phyloP scores from a whole-genome alignment of 306 rosid genomes.

The Delonix regia region DNA sequence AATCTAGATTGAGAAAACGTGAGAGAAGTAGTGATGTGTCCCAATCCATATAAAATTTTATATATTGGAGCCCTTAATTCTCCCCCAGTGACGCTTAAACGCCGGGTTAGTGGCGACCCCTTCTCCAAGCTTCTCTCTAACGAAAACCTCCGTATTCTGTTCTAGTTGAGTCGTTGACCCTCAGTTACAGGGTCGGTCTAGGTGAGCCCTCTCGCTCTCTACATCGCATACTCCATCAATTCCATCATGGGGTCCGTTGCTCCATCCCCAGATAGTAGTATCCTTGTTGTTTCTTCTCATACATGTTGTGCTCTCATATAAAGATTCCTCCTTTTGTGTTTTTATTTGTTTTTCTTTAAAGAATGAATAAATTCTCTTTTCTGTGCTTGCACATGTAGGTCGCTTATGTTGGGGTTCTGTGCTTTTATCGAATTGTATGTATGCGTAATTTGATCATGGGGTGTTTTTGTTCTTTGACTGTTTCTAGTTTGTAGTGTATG shows the following conservation, averaged over 20 bases:
- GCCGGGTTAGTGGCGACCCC: conserved; percentile 38
- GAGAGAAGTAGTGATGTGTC: background rate
- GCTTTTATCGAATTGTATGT: background rate
- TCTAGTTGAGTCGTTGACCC: background rate
- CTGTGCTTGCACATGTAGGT: background rate
- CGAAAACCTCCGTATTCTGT: background rate
- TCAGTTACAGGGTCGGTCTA: background rate
- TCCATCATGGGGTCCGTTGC: conserved; percentile 40
- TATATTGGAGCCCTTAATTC: background rate
- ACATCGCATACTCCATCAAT: background rate
- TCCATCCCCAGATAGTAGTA: conserved; percentile 50
- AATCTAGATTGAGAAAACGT: background rate
- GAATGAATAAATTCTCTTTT: background rate
- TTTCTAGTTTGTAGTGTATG: background rate
- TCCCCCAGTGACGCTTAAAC: background rate
- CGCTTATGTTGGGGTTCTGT: background rate
- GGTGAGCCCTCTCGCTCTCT: background rate
- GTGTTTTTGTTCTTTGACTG: background rate
- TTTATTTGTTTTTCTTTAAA: background rate
- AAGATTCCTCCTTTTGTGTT: background rate
- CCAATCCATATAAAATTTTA: background rate
- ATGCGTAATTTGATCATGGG: background rate
- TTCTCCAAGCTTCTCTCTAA: conserved; percentile 45
- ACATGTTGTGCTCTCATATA: background rate
- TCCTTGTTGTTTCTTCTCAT: conserved; percentile 23